phyloP scores from a whole-genome alignment of 768 basidiomycete species.

The Bullera alba region DNA sequence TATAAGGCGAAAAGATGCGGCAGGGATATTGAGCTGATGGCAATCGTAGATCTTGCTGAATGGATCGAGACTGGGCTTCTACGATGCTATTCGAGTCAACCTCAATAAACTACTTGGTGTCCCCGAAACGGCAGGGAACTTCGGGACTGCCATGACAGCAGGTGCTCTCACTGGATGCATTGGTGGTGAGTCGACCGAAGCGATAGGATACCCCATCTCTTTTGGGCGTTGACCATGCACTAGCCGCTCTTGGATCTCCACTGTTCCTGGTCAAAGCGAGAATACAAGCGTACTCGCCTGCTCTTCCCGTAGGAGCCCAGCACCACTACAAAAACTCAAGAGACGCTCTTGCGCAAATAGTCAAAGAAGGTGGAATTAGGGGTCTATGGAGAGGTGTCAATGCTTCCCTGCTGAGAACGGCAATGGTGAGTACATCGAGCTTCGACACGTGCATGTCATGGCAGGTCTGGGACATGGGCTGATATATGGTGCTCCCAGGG shows the following conservation, averaged over 20 bases:
- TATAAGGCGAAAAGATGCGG: conserved; percentile 3
- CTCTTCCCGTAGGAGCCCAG: conserved; percentile 87
- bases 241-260: conserved; percentile 42
- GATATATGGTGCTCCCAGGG: conserved; percentile 20
- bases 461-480: background rate
- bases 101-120: conserved; percentile 66
- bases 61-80: conserved; percentile 92
- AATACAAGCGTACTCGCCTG: conserved; percentile 97
- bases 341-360: conserved; percentile 73
- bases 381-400: conserved; percentile 87
- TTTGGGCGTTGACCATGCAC: background rate
- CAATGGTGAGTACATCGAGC: conserved; percentile 56
- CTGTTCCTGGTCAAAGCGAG: conserved; percentile 89
- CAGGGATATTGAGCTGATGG: background rate
- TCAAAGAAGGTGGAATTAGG: conserved; percentile 63
- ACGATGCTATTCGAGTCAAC: conserved; percentile 75
- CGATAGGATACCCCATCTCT: background rate
- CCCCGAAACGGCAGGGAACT: conserved; percentile 59
- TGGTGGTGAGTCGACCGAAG: conserved; percentile 57
- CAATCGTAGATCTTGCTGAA: conserved; percentile 79
- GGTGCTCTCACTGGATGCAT: conserved; percentile 86
- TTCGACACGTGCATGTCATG: background rate
- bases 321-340: conserved; percentile 81
- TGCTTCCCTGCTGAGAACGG: conserved; percentile 84
- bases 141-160: conserved; percentile 70